A percentile compares a stretch with the other conserved stretches of the same genome.
Evolutionary conservation across 495 filamentous ascomycete species (phyloP).

Genomic region (Paragyromitra xinjiangensis): DNA sequence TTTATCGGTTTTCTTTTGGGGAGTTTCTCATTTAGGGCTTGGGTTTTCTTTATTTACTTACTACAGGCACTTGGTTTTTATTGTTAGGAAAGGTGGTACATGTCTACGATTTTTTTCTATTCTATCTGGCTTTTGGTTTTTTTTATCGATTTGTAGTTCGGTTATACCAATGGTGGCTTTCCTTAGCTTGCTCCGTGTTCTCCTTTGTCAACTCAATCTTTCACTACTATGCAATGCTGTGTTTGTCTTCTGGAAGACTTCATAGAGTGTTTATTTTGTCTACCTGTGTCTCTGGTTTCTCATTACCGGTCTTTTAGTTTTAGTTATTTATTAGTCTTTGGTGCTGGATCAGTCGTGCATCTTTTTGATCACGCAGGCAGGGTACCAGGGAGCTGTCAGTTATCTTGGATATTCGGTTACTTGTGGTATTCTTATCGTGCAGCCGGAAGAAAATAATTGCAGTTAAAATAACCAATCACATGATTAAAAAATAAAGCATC

Average conservation of each 20-base stretch:
- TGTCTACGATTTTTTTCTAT: constrained; percentile 20
- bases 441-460: constrained; percentile 2
- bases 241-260: constrained; percentile 44
- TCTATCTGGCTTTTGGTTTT: constrained; percentile 13
- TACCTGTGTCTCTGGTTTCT: constrained; percentile 1
- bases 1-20: constrained; percentile 31
- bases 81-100: constrained; percentile 34
- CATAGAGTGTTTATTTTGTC: constrained; percentile 27
- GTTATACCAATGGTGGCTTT: constrained; percentile 14
- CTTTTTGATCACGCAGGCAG: background rate
- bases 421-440: constrained; percentile 3
- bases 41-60: constrained; percentile 28
- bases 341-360: constrained; percentile 4
- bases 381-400: background rate
- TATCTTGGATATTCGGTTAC: constrained; percentile 16
- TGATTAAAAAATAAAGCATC: background rate
- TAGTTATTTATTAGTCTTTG: constrained; percentile 45
- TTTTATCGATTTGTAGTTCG: constrained; percentile 20
- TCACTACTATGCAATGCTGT: background rate
- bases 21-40: constrained; percentile 28
- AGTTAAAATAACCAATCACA: constrained; percentile 26
- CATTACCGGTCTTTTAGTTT: constrained; percentile 34
- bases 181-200: constrained; percentile 10
- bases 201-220: background rate
- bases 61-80: constrained; percentile 21